A percentile compares a stretch with the other conserved stretches of the same genome.
phyloP scores from a whole-genome alignment of 306 rosid genomes.

The Sesbania bispinosa region DNA sequence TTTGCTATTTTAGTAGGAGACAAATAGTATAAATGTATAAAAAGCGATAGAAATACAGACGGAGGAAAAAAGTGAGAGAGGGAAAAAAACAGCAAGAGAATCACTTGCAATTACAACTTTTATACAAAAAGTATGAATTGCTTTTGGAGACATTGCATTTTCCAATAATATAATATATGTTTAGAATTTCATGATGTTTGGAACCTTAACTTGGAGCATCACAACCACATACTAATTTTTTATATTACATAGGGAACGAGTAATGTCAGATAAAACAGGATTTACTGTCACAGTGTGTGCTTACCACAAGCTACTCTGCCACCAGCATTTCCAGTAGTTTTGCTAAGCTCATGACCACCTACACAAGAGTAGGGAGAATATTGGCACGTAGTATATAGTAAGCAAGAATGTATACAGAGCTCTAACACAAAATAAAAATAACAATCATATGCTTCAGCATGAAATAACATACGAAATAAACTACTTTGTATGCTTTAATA shows the following conservation, averaged over 20 bases:
- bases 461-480: background rate
- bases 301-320: conserved; percentile 94
- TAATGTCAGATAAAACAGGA: background rate
- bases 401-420: background rate
- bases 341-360: conserved; percentile 99
- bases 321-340: conserved; percentile 92
- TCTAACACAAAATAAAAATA: background rate
- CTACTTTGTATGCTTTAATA: background rate
- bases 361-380: background rate
- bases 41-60: too few species aligned
- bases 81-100: too few species aligned
- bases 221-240: background rate
- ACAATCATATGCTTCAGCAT: background rate
- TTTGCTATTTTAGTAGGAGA: too few species aligned
- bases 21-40: too few species aligned
- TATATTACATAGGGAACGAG: background rate
- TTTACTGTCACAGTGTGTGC: conserved; percentile 8
- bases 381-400: background rate
- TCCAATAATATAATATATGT: background rate
- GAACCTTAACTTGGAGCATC: background rate
- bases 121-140: too few species aligned
- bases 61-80: too few species aligned
- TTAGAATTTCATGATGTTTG: background rate
- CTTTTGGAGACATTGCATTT: too few species aligned
- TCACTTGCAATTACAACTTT: too few species aligned